Evolutionary conservation across 1,284 basidiomycete genomes (phyloP).

Genomic region (Vanrija pseudolonga): DNA sequence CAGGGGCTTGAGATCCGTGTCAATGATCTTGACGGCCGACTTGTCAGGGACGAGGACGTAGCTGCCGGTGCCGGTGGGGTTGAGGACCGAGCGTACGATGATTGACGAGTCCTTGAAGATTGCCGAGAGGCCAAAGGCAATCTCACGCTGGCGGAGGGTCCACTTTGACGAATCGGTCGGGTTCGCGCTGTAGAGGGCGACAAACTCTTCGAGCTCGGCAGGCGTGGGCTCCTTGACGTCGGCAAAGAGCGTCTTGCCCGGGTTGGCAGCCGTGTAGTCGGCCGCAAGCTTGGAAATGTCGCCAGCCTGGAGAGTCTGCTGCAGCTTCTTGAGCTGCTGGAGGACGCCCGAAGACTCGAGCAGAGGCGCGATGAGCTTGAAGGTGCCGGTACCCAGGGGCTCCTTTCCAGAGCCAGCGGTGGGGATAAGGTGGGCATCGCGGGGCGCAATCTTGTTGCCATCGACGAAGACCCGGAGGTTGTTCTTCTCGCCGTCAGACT

Average conservation of each 20-base stretch:
- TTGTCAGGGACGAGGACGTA: slow-evolving; percentile 16
- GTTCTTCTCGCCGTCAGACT: slow-evolving; percentile 62
- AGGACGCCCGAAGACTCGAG: slow-evolving; percentile 61
- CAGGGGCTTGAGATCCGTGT: slow-evolving; percentile 78
- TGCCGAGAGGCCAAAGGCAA: slow-evolving; percentile 80
- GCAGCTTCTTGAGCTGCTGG: slow-evolving; percentile 59
- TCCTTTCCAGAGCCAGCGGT: neutral
- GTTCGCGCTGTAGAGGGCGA: slow-evolving; percentile 55
- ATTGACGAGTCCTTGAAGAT: slow-evolving; percentile 95
- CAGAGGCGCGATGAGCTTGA: slow-evolving; percentile 52
- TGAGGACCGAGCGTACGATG: slow-evolving; percentile 56
- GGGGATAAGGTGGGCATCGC: neutral
- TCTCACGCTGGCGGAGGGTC: slow-evolving; percentile 46
- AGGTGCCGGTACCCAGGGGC: slow-evolving; percentile 8
- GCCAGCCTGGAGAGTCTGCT: slow-evolving; percentile 71
- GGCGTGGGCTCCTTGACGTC: slow-evolving; percentile 54
- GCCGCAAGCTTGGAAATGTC: slow-evolving; percentile 58
- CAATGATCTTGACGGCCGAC: slow-evolving; percentile 64
- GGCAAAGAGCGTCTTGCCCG: slow-evolving; percentile 23
- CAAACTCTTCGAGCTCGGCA: slow-evolving; percentile 60
- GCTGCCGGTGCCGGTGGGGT: slow-evolving; percentile 2
- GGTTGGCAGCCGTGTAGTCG: slow-evolving; percentile 23
- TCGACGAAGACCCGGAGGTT: slow-evolving; percentile 73
- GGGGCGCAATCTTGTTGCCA: slow-evolving; percentile 60
- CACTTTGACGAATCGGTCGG: slow-evolving; percentile 16